Conservation (phyloP, 257 asterid species). For the Gardenia jasminoides region DNA sequence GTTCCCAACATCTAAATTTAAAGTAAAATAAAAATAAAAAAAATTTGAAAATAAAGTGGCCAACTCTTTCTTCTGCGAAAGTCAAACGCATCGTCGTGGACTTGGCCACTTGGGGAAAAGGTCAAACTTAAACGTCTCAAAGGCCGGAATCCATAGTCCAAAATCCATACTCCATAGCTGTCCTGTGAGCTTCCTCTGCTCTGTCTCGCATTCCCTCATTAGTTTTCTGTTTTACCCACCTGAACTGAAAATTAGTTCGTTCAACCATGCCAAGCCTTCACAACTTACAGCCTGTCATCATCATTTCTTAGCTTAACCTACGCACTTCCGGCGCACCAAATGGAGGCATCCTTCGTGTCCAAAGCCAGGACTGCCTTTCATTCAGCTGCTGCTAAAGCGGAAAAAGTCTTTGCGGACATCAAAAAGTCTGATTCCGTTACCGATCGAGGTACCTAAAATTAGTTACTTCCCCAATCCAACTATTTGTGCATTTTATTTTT, state of each 20-base stretch:
- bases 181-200: not conserved
- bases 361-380: constrained; percentile 92
- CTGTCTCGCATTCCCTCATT: constrained; percentile 14
- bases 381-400: constrained; percentile 99
- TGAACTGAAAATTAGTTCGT: not conserved
- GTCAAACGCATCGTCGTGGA: too few relatives aligned
- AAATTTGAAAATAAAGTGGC: too few relatives aligned
- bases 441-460: constrained; percentile 42
- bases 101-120: not conserved
- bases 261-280: constrained; percentile 7
- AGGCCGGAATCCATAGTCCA: not conserved
- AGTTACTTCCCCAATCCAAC: constrained; percentile 14
- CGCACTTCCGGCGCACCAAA: constrained; percentile 36
- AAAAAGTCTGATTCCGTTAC: constrained; percentile 68
- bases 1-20: too few relatives aligned
- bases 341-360: constrained; percentile 89
- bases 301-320: constrained; percentile 23
- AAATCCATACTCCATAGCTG: constrained; percentile 10
- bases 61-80: too few relatives aligned
- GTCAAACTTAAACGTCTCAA: not conserved
- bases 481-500: not conserved
- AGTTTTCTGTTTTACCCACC: not conserved
- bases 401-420: constrained; percentile 87
- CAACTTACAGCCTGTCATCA: not conserved
- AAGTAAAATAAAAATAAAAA: too few relatives aligned